Evolutionary conservation across 495 filamentous ascomycete species (phyloP), one percentile per base, ranked within the genome.

Genomic region (Chaetomium cochliodes): DNA sequence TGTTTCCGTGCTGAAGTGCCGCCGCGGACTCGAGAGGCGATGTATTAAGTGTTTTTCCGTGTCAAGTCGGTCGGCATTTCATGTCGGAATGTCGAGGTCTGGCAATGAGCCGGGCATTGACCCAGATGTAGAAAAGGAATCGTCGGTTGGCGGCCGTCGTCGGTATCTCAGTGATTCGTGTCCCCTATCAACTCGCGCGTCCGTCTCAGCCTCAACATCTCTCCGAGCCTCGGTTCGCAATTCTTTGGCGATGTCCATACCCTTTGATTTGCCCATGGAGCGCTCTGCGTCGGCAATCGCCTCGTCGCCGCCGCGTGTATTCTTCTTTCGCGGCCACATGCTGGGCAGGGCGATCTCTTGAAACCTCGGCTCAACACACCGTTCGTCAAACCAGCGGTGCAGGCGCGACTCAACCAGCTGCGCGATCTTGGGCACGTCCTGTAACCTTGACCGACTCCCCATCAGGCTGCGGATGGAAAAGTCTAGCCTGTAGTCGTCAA

Each of bases 341-440:
- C 91, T 94, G 8, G 94, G 94, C 28, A 98, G 78, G 9, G 90
- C 92, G 44, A 98, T 93, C 60, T 98, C 92, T 72, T 98, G 94
- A 65, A 98, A 96, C 26, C 92, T 84, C 12, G 94, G 94, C 77
- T 98, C 94, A 3, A 98, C 94, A 60, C 90, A 92, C 37, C 94
- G 86, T 71, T 98, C 94, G 73, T 98, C 94, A 68, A 98, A 97
- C 94, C 94, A 98, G 28, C 89, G 86, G 73, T 98, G 94, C 8
- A 98, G 83, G 9, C 93, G 84, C 6, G 88, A 87, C 76, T 98
- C 94, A 46, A 98, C 88, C 4, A 98, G 82, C 73, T 97, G 92
- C 0, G 96, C 96, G 56, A 98, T 96, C 74, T 98, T 98, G 13
- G 94, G 94, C 15, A 98, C 92, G 78, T 98, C 96, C 74, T 97